phyloP scores from a whole-genome alignment of 345 rosid genomes.

The Linum lewisii region DNA sequence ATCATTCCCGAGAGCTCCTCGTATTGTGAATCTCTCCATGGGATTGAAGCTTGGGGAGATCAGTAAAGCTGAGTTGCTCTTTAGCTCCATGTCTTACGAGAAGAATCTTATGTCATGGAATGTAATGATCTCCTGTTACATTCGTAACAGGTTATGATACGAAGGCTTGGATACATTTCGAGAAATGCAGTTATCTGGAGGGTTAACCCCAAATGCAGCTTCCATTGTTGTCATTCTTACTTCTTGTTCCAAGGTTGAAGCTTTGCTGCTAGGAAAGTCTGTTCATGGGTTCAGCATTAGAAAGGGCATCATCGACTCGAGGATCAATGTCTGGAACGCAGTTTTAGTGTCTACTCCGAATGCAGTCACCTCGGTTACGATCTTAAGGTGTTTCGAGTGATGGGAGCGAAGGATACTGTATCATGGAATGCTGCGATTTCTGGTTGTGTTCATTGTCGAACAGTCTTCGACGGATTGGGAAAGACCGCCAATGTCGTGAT shows the following conservation, averaged over 20 bases:
- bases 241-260: slow-evolving; percentile 30
- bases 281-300: slow-evolving; percentile 34
- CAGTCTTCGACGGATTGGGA: slow-evolving; percentile 15
- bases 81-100: slow-evolving; percentile 8
- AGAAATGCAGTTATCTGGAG: slow-evolving; percentile 34
- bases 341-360: slow-evolving; percentile 30
- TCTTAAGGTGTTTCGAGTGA: slow-evolving; percentile 26
- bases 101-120: slow-evolving; percentile 19
- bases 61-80: slow-evolving; percentile 7
- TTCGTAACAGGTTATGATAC: slow-evolving; percentile 12
- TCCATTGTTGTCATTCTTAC: slow-evolving; percentile 27
- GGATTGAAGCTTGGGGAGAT: slow-evolving; percentile 18
- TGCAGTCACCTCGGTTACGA: slow-evolving; percentile 16
- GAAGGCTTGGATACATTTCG: slow-evolving; percentile 25
- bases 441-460: slow-evolving; percentile 24
- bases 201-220: slow-evolving; percentile 27
- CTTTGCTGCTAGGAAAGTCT: slow-evolving; percentile 28
- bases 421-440: slow-evolving; percentile 41
- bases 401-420: slow-evolving; percentile 20
- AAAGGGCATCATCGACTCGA: slow-evolving; percentile 25
- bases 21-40: slow-evolving; percentile 32
- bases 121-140: slow-evolving; percentile 17
- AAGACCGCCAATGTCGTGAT: no score
- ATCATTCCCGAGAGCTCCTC: slow-evolving; percentile 22
- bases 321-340: slow-evolving; percentile 28